Evolutionary conservation across 305 asterid species (phyloP).

Genomic region (Rubia tinctorum): DNA sequence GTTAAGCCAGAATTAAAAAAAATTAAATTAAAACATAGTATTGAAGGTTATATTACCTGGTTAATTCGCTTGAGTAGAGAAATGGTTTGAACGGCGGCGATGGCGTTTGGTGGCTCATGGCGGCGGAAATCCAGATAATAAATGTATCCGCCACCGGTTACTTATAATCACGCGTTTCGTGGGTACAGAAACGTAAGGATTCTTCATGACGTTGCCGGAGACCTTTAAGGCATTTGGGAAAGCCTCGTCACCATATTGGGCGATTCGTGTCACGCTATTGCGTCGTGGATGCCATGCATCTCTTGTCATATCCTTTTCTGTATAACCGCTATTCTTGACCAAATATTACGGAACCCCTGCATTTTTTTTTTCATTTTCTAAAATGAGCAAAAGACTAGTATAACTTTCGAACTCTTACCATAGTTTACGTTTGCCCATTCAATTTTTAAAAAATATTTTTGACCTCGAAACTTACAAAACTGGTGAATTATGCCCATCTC

Average conservation of each 20-base stretch:
- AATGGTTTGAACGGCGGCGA: too few species aligned
- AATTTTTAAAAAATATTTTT: too few species aligned
- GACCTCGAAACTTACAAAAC: too few species aligned
- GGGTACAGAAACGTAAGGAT: background rate
- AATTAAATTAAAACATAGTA: too few species aligned
- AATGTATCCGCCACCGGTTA: background rate
- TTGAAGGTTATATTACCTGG: background rate
- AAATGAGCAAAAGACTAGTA: too few species aligned
- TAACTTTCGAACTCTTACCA: too few species aligned
- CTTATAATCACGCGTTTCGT: background rate
- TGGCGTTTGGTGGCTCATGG: too few species aligned
- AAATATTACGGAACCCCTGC: background rate
- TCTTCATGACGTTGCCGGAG: background rate
- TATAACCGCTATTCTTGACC: background rate
- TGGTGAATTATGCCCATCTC: too few species aligned
- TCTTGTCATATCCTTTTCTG: background rate
- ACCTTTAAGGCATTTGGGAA: background rate
- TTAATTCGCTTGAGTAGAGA: too few species aligned
- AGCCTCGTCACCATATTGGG: background rate
- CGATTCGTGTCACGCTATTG: background rate
- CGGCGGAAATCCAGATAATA: too few species aligned
- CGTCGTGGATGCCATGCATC: background rate
- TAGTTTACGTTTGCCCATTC: too few species aligned
- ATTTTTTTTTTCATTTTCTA: too few species aligned
- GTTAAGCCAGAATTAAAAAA: background rate